These are phyloP conservation scores for Rhizophagus prolifer DNA, from an alignment of 192 early-diverging fungal genomes.

Conservation along the genomic window DNA sequence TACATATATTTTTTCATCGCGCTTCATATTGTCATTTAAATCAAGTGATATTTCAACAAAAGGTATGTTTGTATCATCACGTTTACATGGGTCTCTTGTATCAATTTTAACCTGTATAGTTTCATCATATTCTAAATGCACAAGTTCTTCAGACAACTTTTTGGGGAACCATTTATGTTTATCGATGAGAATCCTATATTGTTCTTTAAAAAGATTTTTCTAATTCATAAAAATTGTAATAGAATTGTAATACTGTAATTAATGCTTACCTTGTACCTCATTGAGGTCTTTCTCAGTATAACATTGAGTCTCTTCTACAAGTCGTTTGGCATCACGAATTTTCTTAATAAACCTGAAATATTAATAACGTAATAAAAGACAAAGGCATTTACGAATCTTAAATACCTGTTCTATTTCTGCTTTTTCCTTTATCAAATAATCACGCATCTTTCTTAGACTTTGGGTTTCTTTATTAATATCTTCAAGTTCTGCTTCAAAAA, in stretches of 20 bases:
- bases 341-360: not conserved
- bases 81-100: not conserved
- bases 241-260: not conserved
- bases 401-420: not conserved
- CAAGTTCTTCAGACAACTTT: not conserved
- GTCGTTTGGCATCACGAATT: not conserved
- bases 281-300: not conserved
- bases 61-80: not conserved
- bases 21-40: not conserved
- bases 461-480: not conserved
- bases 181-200: not conserved
- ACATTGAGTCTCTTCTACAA: not conserved
- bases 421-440: not conserved
- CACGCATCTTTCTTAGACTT: not conserved
- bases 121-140: constrained; percentile 3
- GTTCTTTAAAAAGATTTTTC: not conserved
- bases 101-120: constrained; percentile 4
- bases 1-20: not conserved
- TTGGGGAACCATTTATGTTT: not conserved
- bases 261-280: not conserved
- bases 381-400: not conserved
- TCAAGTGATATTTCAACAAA: not conserved
- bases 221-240: no score
- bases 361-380: not conserved
- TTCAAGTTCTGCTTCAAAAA: constrained; percentile 9